phyloP scores from a whole-genome alignment of 305 asterid species.

The Fraxinus floribunda region DNA sequence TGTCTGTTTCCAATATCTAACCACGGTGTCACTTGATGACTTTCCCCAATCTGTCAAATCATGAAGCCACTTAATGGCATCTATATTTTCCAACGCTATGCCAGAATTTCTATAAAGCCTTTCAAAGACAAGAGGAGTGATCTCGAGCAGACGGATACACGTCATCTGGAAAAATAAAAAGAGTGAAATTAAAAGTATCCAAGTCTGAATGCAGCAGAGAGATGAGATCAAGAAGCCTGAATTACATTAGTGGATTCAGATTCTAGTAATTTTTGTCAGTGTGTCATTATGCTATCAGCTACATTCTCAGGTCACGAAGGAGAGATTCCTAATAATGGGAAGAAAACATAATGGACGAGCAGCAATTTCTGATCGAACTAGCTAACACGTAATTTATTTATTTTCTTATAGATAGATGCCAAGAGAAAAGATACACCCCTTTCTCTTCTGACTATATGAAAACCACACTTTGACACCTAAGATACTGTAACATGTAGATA shows the following conservation, averaged over 20 bases:
- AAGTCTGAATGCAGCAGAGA: constrained; percentile 22
- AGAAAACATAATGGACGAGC: not conserved
- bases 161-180: constrained; percentile 70
- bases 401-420: not conserved
- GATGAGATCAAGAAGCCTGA: constrained; percentile 21
- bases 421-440: not conserved
- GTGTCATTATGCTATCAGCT: not conserved
- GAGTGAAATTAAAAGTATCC: constrained; percentile 18
- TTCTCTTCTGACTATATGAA: not conserved
- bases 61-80: constrained; percentile 61
- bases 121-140: constrained; percentile 63
- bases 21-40: constrained; percentile 78
- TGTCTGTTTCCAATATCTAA: constrained; percentile 88
- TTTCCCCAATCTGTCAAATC: constrained; percentile 93
- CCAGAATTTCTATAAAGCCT: constrained; percentile 49
- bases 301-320: not conserved
- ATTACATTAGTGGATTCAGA: constrained; percentile 24
- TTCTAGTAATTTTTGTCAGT: constrained; percentile 21
- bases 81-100: constrained; percentile 33
- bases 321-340: not conserved
- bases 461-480: not conserved
- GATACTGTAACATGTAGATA: constrained; percentile 2
- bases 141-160: constrained; percentile 85
- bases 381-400: not conserved
- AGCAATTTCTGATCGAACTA: not conserved